Evolutionary conservation across 352 stramenopile species (phyloP).

Genomic region (Elongisporangium undulatum): DNA sequence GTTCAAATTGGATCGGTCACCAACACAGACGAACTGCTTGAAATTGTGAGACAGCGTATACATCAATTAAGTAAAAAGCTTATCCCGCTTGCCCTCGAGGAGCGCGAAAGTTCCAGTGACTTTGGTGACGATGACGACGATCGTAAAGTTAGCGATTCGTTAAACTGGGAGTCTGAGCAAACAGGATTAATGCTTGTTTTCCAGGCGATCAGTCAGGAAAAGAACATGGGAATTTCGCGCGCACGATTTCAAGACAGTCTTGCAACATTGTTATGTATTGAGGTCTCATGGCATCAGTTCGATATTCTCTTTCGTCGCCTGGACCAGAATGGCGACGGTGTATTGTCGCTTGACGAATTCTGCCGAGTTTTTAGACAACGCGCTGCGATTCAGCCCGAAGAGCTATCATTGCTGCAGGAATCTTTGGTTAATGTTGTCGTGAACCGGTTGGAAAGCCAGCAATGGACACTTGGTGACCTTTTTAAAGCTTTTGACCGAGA

Average conservation of each 20-base stretch:
- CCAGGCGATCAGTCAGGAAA: constrained; percentile 17
- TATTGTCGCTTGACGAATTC: constrained; percentile 39
- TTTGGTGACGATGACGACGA: constrained; percentile 39
- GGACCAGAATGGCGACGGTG: constrained; percentile 25
- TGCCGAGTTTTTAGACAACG: constrained; percentile 19
- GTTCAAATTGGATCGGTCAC: constrained; percentile 37
- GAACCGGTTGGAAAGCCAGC: constrained; percentile 34
- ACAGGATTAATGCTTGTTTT: constrained; percentile 29
- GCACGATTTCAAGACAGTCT: constrained; percentile 40
- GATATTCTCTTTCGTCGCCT: constrained; percentile 45
- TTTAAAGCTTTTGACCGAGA: constrained; percentile 49
- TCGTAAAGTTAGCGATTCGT: constrained; percentile 4
- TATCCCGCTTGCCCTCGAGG: constrained; percentile 13
- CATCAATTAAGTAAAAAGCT: constrained; percentile 24
- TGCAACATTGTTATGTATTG: constrained; percentile 21
- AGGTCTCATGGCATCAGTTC: constrained; percentile 50
- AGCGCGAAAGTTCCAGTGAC: constrained; percentile 33
- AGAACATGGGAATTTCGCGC: constrained; percentile 21
- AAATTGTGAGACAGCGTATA: constrained; percentile 42
- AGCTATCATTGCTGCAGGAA: constrained; percentile 31
- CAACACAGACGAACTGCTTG: constrained; percentile 46
- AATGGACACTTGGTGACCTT: constrained; percentile 40
- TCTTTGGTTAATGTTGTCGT: constrained; percentile 38
- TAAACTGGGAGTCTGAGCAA: constrained; percentile 4
- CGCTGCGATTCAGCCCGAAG: constrained; percentile 16